Percentiles rank a stretch among this genome's conserved stretches.
Evolutionary conservation across 495 filamentous ascomycete genomes (phyloP).

Genomic region (Neohortaea acidophila): DNA sequence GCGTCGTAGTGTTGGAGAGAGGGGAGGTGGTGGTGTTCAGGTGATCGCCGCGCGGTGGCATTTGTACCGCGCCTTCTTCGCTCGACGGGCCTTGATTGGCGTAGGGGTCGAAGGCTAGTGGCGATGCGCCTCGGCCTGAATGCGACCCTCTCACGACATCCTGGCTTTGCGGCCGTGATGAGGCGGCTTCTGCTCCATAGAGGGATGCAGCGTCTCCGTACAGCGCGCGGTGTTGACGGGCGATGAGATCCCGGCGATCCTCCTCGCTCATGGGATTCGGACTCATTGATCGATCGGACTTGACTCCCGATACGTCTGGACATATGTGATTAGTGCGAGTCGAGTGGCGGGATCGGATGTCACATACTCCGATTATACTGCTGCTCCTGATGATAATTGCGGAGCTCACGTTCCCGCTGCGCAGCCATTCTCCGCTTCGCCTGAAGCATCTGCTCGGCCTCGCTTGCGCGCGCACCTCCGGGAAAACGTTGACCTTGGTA

Average conservation of each 20-base stretch:
- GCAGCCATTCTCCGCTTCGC: conserved; percentile 96
- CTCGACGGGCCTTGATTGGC: conserved; percentile 29
- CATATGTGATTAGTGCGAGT: conserved; percentile 39
- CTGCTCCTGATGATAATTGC: conserved; percentile 99
- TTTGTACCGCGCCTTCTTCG: conserved; percentile 31
- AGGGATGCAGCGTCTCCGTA: conserved; percentile 61
- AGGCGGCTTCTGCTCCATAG: conserved; percentile 47
- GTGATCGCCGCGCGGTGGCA: conserved; percentile 35
- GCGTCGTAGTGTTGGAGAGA: conserved; percentile 49
- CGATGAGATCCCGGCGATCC: conserved; percentile 86
- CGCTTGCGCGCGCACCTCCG: conserved; percentile 72
- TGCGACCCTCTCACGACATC: conserved; percentile 36
- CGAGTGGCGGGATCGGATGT: conserved; percentile 11
- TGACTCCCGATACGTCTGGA: conserved; percentile 65
- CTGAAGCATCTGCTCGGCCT: conserved; percentile 97
- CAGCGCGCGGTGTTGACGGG: conserved; percentile 81
- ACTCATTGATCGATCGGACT: conserved; percentile 84
- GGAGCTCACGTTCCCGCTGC: conserved; percentile 95
- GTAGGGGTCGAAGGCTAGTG: conserved; percentile 49
- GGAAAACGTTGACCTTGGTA: conserved; percentile 90
- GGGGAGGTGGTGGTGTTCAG: conserved; percentile 82
- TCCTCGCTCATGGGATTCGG: conserved; percentile 87
- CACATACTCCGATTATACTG: conserved; percentile 92
- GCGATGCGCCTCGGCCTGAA: conserved; percentile 42
- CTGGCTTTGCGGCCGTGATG: conserved; percentile 41